Evolutionary conservation across 1,139 yeast species (phyloP), one percentile per base, ranked within the genome.

Genomic region (Zygosaccharomyces pseudobailii): DNA sequence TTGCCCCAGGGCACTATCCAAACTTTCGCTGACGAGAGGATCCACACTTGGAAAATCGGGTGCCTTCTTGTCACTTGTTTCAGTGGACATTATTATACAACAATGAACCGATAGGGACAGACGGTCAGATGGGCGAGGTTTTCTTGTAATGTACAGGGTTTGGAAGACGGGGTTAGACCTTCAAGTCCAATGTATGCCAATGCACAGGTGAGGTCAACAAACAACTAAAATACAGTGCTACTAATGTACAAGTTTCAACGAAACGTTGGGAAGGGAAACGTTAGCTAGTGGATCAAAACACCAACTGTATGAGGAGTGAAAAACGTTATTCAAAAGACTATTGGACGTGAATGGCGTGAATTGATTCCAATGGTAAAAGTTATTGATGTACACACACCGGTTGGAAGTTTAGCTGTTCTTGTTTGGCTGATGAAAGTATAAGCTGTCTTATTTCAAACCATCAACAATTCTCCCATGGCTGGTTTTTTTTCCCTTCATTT

Each of bases 1-100:
- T 40, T 63, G 66, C 23, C 60, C 66, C 45, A 65, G 46, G 21
- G 67, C 68, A 23, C 65, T 57, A 39, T 56, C 58, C 28, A 64
- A 54, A 5, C 61, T 55, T 48, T 55, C 63, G 5, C 61, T 50
- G 20, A 59, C 64, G 21, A 48, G 36, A 5, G 51, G 49, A 20
- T 48, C 46, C 23, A 43, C 51, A 27, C 40, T 43, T n/a, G 46
- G 25, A 23, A 45, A 48, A 13, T 43, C 45, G 8, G 27, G 24
- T 20, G 9, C 34, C 9, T 48, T 36, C 30, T 41, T 34, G 22
- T 36, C 40, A 24, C 43, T 36, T 30, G 45, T 41, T 35, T 45
- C 42, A 36, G 39, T 34, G 40, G 51, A 48, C 51, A 48, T 48
- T n/a, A 24, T 25, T 17, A 23, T 36, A 38, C 39, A 34, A 27